A percentile compares a stretch with the other conserved stretches of the same genome.
Conservation (phyloP, 2,329 filamentous ascomycete species). For the Podosphaera aphanis region DNA sequence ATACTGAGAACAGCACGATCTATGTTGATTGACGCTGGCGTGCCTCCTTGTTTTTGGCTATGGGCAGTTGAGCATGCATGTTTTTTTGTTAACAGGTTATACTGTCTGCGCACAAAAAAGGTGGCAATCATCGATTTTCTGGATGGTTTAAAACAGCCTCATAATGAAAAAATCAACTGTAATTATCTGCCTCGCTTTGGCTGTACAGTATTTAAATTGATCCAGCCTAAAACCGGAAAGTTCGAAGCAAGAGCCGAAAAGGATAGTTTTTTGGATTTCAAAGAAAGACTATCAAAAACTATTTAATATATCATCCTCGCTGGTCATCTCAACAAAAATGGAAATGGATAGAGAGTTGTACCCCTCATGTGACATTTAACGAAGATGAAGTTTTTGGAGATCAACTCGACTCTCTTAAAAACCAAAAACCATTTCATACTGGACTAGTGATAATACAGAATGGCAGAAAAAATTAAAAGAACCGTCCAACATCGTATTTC, state of each 20-base stretch:
- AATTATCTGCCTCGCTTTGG: not conserved
- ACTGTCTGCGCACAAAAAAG: too few relatives aligned
- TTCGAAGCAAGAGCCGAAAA: not conserved
- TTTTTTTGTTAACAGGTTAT: too few relatives aligned
- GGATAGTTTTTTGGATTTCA: not conserved
- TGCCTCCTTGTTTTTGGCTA: too few relatives aligned
- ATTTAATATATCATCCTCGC: not conserved
- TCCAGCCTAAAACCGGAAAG: not conserved
- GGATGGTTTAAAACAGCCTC: too few relatives aligned
- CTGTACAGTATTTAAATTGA: not conserved
- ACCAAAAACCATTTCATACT: not conserved
- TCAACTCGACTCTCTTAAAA: not conserved
- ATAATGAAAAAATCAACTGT: not conserved
- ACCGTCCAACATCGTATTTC: not conserved
- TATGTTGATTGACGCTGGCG: too few relatives aligned
- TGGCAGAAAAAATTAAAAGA: too few relatives aligned
- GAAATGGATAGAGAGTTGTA: not conserved
- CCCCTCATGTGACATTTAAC: not conserved
- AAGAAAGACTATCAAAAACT: not conserved
- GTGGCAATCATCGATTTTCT: too few relatives aligned
- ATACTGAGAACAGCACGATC: too few relatives aligned
- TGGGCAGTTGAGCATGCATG: too few relatives aligned
- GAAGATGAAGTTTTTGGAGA: not conserved
- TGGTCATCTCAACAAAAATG: not conserved
- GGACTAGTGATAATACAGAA: not conserved